A percentile compares a stretch with the other conserved stretches of the same genome.
These are phyloP conservation scores for Dendrobium nobile DNA, from an alignment of 106 monocot genomes.

Conservation along the genomic window DNA sequence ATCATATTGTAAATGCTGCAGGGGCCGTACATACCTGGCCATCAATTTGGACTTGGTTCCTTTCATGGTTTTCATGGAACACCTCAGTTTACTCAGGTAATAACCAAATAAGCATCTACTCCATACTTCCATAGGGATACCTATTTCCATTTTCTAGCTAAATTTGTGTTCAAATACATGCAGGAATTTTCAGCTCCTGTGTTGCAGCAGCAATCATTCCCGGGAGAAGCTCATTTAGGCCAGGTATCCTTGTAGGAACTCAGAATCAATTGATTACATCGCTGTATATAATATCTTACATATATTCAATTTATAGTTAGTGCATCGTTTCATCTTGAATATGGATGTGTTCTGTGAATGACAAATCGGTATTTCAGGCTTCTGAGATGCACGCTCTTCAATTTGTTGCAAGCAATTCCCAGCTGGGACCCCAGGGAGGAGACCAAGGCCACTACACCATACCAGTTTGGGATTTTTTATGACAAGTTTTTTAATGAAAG, in stretches of 20 bases:
- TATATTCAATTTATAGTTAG: neutral
- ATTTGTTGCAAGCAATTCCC: conserved; percentile 19
- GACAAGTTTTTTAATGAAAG: neutral
- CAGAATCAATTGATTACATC: neutral
- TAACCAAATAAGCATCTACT: neutral
- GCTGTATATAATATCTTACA: neutral
- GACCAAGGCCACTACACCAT: conserved; percentile 24
- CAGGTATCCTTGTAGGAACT: neutral
- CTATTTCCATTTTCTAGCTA: neutral
- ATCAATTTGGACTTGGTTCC: conserved; percentile 7
- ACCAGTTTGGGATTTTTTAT: conserved; percentile 35
- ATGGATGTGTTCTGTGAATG: neutral
- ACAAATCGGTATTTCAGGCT: neutral
- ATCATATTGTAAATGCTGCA: neutral
- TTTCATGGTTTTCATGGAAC: conserved; percentile 10
- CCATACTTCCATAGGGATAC: neutral
- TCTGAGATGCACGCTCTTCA: conserved; percentile 23
- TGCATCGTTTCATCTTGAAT: neutral
- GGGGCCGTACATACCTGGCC: conserved; percentile 8
- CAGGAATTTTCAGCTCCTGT: conserved; percentile 15
- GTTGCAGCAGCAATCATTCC: conserved; percentile 2
- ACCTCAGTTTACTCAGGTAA: conserved; percentile 13
- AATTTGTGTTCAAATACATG: neutral
- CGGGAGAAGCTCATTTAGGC: conserved; percentile 2
- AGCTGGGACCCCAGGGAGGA: conserved; percentile 21